Evolutionary conservation across 1,284 basidiomycete genomes (phyloP), one percentile per base, ranked within the genome.

Genomic region (Irpex sp.): DNA sequence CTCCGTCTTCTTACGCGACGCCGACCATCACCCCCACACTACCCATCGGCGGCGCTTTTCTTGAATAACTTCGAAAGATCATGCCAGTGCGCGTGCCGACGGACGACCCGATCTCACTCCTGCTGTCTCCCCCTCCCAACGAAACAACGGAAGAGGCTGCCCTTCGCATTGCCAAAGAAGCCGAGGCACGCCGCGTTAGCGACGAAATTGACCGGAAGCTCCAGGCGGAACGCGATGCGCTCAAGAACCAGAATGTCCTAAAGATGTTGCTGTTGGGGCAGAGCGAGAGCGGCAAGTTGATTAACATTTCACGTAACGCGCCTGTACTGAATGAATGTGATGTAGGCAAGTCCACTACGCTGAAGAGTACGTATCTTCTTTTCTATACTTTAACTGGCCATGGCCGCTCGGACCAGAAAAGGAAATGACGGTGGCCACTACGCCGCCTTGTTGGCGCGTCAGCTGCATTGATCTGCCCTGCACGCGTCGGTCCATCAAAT

Each of bases 241-340:
- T 67, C 64, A 82, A 80, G 73, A 82, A 78, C 69, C 75, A 80
- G 62, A 79, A 76, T 60, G 71, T 81, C 17, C 76, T 87, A 57
- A 85, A 84, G 68, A 77, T 87, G 55, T 73, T 88, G 13, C 75
- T 88, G 17, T 72, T 88, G 55, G 87, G 87, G 13, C 86, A 87
- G 74, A 83, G 84, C 59, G 85, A 87, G 70, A 86, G 84, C 66
- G 86, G 85, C 86, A 65, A 68, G 83, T 68, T 36, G 50, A 9
- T 43, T 6, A 55, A 33, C n/a, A 9, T 54, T 53, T 39, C 6
- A 60, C 31, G 21, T 53, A 4, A 15, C 47, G 19, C 43, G 7
- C 56, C 31, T 36, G 58, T 57, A 56, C 43, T 46, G 17, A 53
- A 31, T 37, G 51, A 55, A 47, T 39, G 19, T 33, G n/a, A n/a